These are phyloP conservation scores for Neurospora sp. DNA, from an alignment of 495 filamentous ascomycete genomes.

Conservation along the genomic window DNA sequence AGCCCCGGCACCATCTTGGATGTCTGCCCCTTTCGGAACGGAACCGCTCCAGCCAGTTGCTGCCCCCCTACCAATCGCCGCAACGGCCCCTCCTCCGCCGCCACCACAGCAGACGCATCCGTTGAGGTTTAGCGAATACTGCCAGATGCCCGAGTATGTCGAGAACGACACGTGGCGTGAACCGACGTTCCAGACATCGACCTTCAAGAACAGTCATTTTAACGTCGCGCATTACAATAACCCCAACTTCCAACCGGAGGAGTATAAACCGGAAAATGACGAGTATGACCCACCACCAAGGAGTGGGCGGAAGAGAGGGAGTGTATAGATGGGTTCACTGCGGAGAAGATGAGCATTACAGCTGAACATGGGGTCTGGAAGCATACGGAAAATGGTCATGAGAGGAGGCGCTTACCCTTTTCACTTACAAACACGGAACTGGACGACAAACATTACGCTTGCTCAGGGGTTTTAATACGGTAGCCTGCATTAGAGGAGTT, in stretches of 20 bases:
- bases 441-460: neutral
- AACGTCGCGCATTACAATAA: conserved; percentile 80
- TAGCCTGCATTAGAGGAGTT: neutral
- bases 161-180: conserved; percentile 33
- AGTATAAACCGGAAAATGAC: conserved; percentile 38
- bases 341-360: neutral
- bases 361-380: neutral
- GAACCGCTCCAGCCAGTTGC: conserved; percentile 21
- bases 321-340: conserved; percentile 8
- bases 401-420: neutral
- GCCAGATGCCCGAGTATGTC: conserved; percentile 29
- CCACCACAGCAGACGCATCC: conserved; percentile 23
- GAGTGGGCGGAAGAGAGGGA: conserved; percentile 29
- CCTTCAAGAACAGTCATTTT: conserved; percentile 56
- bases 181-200: conserved; percentile 42
- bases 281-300: conserved; percentile 22
- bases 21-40: conserved; percentile 29
- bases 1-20: conserved; percentile 33
- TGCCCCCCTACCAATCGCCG: conserved; percentile 11
- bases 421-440: neutral
- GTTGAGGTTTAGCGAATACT: conserved; percentile 39
- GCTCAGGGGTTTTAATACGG: neutral
- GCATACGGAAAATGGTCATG: neutral
- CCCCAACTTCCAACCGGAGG: conserved; percentile 71
- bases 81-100: conserved; percentile 20